Evolutionary conservation across 306 rosid genomes (phyloP).

Genomic region (Argentina anserina): DNA sequence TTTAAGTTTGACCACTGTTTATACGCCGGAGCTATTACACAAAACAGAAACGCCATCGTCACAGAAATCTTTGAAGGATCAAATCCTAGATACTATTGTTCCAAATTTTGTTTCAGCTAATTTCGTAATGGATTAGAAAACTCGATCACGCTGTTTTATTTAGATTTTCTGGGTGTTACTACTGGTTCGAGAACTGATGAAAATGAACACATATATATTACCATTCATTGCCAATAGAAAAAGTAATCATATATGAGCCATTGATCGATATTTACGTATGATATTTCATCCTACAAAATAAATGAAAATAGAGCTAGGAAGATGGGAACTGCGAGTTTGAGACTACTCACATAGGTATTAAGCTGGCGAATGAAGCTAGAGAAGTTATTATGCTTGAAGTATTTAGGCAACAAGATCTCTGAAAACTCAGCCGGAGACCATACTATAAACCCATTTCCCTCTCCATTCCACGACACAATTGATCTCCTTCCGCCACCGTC

Average conservation of each 20-base stretch:
- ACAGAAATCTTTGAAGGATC: neutral
- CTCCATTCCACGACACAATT: conserved; percentile 65
- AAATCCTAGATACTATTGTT: neutral
- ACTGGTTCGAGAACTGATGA: neutral
- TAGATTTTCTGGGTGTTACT: neutral
- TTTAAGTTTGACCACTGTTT: neutral
- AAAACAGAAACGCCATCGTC: neutral
- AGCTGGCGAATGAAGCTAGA: conserved; percentile 94
- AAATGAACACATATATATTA: neutral
- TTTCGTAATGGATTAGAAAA: neutral
- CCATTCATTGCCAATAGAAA: neutral
- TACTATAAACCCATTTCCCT: conserved; percentile 69
- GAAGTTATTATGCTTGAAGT: conserved; percentile 85
- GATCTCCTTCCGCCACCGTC: conserved; percentile 7
- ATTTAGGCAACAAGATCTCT: conserved; percentile 64
- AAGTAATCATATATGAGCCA: neutral
- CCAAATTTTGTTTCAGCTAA: neutral
- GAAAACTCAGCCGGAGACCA: conserved; percentile 88
- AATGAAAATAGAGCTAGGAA: neutral
- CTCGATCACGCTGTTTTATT: neutral
- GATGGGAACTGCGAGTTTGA: neutral
- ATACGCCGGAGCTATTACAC: neutral
- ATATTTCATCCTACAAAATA: neutral
- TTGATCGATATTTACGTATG: neutral
- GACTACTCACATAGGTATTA: conserved; percentile 68